phyloP scores from a whole-genome alignment of 257 asterid genomes.

The Nyctanthes arbortristis region DNA sequence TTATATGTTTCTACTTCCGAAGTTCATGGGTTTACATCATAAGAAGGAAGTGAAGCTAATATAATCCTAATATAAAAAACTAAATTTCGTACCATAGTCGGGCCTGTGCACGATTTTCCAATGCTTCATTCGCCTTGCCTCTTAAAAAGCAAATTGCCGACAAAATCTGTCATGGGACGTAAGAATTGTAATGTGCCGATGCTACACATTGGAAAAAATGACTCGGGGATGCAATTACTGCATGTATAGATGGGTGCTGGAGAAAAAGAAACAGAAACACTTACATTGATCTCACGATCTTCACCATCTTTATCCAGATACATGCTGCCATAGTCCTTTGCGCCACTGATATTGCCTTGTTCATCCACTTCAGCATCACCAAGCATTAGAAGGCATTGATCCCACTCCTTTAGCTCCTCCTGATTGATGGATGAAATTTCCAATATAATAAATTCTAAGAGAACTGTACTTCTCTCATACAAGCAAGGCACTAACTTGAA shows the following conservation, averaged over 20 bases:
- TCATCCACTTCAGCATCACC: constrained; percentile 97
- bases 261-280: constrained; percentile 28
- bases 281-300: constrained; percentile 97
- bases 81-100: constrained; percentile 73
- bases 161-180: constrained; percentile 58
- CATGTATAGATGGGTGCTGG: constrained; percentile 14
- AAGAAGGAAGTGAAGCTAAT: background rate
- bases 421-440: constrained; percentile 19
- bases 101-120: constrained; percentile 91
- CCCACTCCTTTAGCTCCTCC: constrained; percentile 99
- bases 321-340: constrained; percentile 74
- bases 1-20: background rate
- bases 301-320: constrained; percentile 91
- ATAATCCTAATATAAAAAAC: background rate
- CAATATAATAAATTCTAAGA: background rate
- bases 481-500: constrained; percentile 12
- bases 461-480: background rate
- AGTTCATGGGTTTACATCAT: constrained; percentile 1
- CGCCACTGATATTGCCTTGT: constrained; percentile 80
- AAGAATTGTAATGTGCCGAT: constrained; percentile 20
- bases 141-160: constrained; percentile 94
- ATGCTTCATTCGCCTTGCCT: constrained; percentile 96
- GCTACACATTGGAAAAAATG: background rate
- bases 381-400: constrained; percentile 88
- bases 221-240: constrained; percentile 12